Evolutionary conservation across 1,139 yeast genomes (phyloP).

Genomic region (Lodderomyces parapsilosis): DNA sequence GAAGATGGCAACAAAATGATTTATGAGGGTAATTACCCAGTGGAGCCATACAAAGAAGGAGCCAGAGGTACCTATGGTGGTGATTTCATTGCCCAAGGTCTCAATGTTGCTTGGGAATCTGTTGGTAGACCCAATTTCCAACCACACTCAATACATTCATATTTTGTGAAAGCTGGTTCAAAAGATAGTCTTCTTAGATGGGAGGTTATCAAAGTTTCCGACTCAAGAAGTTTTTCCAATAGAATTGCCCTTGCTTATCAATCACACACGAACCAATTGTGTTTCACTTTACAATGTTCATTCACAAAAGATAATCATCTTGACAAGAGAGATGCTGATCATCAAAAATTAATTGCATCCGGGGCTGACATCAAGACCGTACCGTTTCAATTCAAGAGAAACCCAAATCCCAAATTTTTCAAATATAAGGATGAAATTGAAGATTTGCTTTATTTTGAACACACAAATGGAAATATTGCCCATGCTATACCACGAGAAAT

Average conservation of each 20-base stretch:
- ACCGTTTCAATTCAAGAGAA: conserved; percentile 31
- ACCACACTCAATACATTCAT: conserved; percentile 42
- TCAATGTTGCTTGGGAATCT: conserved; percentile 40
- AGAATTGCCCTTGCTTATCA: conserved; percentile 37
- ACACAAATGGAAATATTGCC: conserved; percentile 34
- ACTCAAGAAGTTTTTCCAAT: conserved; percentile 38
- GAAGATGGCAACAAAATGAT: conserved; percentile 11
- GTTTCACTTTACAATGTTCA: conserved; percentile 34
- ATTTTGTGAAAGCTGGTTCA: conserved; percentile 41
- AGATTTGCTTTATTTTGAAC: conserved; percentile 23
- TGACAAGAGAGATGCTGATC: conserved; percentile 15
- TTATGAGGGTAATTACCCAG: conserved; percentile 34
- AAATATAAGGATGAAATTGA: conserved; percentile 33
- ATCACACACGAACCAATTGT: conserved; percentile 27
- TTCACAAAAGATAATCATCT: conserved; percentile 32
- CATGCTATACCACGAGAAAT: conserved; percentile 34
- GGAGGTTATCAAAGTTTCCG: conserved; percentile 31
- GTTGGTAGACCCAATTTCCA: conserved; percentile 25
- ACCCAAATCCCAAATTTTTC: conserved; percentile 31
- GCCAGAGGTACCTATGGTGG: conserved; percentile 45
- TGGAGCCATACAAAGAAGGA: conserved; percentile 30
- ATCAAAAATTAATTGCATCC: conserved; percentile 10
- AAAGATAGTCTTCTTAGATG: conserved; percentile 31
- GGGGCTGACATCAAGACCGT: conserved; percentile 17
- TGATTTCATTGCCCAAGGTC: conserved; percentile 34